phyloP scores from a whole-genome alignment of 139 green algal species.

The Volvox africanus region DNA sequence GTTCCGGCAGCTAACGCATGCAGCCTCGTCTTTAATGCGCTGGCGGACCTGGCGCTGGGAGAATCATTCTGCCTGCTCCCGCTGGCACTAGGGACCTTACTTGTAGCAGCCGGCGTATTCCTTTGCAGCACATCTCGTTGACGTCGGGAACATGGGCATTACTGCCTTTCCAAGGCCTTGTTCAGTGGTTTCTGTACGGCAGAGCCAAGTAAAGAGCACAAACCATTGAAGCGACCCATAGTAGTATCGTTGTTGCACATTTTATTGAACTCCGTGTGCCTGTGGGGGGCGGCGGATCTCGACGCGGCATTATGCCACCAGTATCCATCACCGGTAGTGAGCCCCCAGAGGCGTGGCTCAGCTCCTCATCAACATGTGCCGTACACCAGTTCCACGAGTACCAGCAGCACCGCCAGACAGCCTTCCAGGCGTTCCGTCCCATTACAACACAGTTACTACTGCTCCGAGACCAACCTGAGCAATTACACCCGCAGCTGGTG shows the following conservation, averaged over 20 bases:
- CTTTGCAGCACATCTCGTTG: conserved; percentile 62
- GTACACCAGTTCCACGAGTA: not conserved
- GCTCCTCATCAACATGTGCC: not conserved
- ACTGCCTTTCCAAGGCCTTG: too few relatives aligned
- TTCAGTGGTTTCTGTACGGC: too few relatives aligned
- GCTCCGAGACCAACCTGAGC: conserved; percentile 53
- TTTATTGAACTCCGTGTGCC: too few relatives aligned
- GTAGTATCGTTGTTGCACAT: too few relatives aligned
- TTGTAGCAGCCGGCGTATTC: conserved; percentile 71
- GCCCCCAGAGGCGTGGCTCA: not conserved
- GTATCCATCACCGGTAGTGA: not conserved
- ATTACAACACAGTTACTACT: conserved; percentile 74
- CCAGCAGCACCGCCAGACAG: conserved; percentile 31
- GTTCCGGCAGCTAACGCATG: conserved; percentile 82
- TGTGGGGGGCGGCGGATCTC: too few relatives aligned
- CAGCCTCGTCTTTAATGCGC: conserved; percentile 72
- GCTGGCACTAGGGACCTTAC: conserved; percentile 61
- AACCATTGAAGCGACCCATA: too few relatives aligned
- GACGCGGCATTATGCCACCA: not conserved
- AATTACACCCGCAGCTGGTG: conserved; percentile 50
- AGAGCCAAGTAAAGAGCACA: too few relatives aligned
- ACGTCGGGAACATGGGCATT: not conserved
- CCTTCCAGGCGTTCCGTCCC: conserved; percentile 73
- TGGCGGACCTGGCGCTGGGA: conserved; percentile 75
- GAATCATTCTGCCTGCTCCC: conserved; percentile 57